phyloP scores from a whole-genome alignment of 768 basidiomycete species.

The Phanerodontia chrysosporium region DNA sequence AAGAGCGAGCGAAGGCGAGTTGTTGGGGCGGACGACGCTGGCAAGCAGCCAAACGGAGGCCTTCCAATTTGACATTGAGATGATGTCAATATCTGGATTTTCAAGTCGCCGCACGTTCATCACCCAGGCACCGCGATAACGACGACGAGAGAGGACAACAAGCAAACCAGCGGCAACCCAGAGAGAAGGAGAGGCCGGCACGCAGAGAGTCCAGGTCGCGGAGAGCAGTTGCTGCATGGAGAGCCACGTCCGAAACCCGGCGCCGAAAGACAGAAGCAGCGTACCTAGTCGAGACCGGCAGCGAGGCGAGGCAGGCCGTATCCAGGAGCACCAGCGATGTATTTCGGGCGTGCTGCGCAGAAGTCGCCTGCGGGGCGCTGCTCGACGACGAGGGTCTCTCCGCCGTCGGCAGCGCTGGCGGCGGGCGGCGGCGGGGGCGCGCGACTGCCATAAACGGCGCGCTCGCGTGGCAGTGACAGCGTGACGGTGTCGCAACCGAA shows the following conservation, averaged over 20 bases:
- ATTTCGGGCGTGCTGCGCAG: not conserved
- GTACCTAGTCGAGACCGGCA: not conserved
- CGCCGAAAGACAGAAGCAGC: not conserved
- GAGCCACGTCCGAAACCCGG: not conserved
- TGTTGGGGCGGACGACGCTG: not conserved
- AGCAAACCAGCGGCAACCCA: not conserved
- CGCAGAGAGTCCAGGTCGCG: not conserved
- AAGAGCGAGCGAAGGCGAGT: not conserved
- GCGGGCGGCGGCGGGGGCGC: not conserved
- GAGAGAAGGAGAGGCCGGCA: not conserved
- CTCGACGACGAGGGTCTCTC: not conserved
- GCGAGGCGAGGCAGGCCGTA: not conserved
- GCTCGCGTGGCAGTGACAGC: conserved; percentile 2
- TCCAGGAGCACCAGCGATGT: not conserved
- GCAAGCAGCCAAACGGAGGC: not conserved
- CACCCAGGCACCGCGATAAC: not conserved
- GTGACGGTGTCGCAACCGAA: not conserved
- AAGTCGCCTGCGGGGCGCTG: not conserved
- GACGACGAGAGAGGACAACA: not conserved
- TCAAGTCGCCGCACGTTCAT: not conserved
- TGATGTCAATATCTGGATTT: not conserved
- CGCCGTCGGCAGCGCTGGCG: not conserved
- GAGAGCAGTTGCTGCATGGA: not conserved
- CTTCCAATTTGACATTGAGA: not conserved
- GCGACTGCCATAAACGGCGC: not conserved